Evolutionary conservation across 2,329 filamentous ascomycete species (phyloP).

Genomic region (Aspergillus sp.): DNA sequence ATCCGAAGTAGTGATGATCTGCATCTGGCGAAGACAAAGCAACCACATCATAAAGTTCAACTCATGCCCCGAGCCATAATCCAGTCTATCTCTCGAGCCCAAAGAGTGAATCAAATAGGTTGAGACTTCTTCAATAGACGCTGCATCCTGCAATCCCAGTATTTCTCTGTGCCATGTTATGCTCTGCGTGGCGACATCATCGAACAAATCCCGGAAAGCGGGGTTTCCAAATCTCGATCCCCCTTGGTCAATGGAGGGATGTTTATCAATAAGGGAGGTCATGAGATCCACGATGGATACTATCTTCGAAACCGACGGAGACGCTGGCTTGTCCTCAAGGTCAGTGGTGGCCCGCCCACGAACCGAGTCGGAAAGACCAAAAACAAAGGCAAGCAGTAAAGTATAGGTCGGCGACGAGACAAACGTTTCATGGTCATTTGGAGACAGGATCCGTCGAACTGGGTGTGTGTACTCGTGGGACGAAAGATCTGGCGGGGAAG

Average conservation of each 20-base stretch:
- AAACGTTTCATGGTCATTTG: slow-evolving; percentile 75
- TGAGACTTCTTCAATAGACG: slow-evolving; percentile 65
- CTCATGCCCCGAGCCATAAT: slow-evolving; percentile 96
- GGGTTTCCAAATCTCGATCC: slow-evolving; percentile 95
- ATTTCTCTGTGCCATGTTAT: slow-evolving; percentile 38
- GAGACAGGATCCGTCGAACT: slow-evolving; percentile 73
- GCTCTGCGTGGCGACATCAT: slow-evolving; percentile 38
- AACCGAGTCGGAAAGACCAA: slow-evolving; percentile 78
- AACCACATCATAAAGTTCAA: slow-evolving; percentile 97
- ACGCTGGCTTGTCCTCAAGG: slow-evolving; percentile 36
- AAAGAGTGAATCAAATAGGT: slow-evolving; percentile 80
- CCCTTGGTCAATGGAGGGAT: slow-evolving; percentile 78
- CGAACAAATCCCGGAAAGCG: slow-evolving; percentile 77
- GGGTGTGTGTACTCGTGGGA: slow-evolving; percentile 62
- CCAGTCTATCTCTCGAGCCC: slow-evolving; percentile 80
- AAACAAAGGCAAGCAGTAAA: slow-evolving; percentile 79
- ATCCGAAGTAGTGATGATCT: slow-evolving; percentile 57
- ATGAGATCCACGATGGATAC: slow-evolving; percentile 66
- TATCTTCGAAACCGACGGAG: slow-evolving; percentile 59
- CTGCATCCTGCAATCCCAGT: slow-evolving; percentile 31
- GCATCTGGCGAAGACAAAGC: slow-evolving; percentile 82
- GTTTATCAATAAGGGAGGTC: slow-evolving; percentile 60
- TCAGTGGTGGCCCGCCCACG: slow-evolving; percentile 39
- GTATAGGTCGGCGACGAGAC: slow-evolving; percentile 69
- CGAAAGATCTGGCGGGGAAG: slow-evolving; percentile 60